Evolutionary conservation across 352 stramenopile genomes (phyloP).

Genomic region (Phytophthora brassicae): DNA sequence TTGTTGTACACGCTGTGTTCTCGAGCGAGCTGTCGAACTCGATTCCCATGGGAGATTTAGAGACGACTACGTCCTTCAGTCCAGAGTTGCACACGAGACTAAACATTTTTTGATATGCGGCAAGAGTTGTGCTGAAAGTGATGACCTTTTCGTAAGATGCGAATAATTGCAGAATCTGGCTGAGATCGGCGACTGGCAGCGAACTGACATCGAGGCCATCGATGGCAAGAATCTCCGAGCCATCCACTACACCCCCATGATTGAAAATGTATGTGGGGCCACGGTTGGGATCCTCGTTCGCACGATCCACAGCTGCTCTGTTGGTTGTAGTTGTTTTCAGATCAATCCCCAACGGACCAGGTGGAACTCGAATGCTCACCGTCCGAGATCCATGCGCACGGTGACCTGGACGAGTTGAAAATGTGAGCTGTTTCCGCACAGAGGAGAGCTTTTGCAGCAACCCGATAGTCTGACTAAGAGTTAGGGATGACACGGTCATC

Average conservation of each 20-base stretch:
- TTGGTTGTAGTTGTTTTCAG: slow-evolving; percentile 45
- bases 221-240: slow-evolving; percentile 52
- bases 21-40: slow-evolving; percentile 32
- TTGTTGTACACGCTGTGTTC: slow-evolving; percentile 10
- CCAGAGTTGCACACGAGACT: slow-evolving; percentile 11
- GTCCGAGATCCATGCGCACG: slow-evolving; percentile 28
- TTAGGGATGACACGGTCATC: slow-evolving; percentile 58
- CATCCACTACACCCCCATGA: slow-evolving; percentile 46
- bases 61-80: slow-evolving; percentile 22
- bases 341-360: slow-evolving; percentile 56
- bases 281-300: slow-evolving; percentile 36
- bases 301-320: slow-evolving; percentile 46
- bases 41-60: slow-evolving; percentile 31
- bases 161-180: slow-evolving; percentile 41
- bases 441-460: slow-evolving; percentile 53
- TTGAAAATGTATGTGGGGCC: slow-evolving; percentile 44
- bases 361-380: slow-evolving; percentile 39
- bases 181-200: slow-evolving; percentile 39
- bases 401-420: slow-evolving; percentile 16
- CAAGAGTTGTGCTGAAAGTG: slow-evolving; percentile 51
- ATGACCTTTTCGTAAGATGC: slow-evolving; percentile 51
- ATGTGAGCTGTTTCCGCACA: slow-evolving; percentile 40
- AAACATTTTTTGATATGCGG: slow-evolving; percentile 40
- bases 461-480: slow-evolving; percentile 33
- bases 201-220: slow-evolving; percentile 48